Evolutionary conservation across 768 basidiomycete genomes (phyloP), one percentile per base, ranked within the genome.

Genomic region (Epithele typhae): DNA sequence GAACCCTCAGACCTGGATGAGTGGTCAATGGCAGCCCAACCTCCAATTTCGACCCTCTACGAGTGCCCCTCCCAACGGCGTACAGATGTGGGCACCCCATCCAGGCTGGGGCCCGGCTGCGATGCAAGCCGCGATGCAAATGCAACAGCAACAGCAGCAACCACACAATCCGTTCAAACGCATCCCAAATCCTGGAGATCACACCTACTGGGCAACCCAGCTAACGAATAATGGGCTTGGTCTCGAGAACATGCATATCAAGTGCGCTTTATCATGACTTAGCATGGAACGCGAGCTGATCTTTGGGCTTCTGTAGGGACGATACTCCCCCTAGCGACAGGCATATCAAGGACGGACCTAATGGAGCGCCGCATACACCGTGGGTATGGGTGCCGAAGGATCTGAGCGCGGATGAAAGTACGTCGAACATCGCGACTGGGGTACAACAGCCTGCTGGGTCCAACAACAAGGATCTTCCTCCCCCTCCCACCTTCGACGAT

Each of bases 101-200:
- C 59, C 60, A n/a, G 53, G 55, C 37, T 63, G 59, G 63, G 55
- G 52, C 3, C 38, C 39, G 18, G 50, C 49, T 6, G 52, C 57
- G 19, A 62, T 64, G 1, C 66, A 60, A 58, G 50, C 25, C 17
- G n/a, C n/a, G n/a, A n/a, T n/a, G n/a, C n/a, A n/a, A n/a, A n/a
- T n/a, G n/a, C n/a, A n/a, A n/a, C n/a, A n/a, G n/a, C n/a, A n/a
- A n/a, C n/a, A n/a, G n/a, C 61, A 46, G 59, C 51, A 32, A 9
- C 9, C 62, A 34, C 70, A 63, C 52, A 82, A 85, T 46, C 86
- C 86, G 0, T 79, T 78, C 69, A 87, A 86, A 59, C 78, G 81
- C 17, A 57, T 69, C 10, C 74, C 78, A n/a, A 78, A 73, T 35
- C 74, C 75, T 0, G 78, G 82, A 4, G 82, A 81, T 53, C 75